Evolutionary conservation across 2,329 filamentous ascomycete species (phyloP), one percentile per base, ranked within the genome.

Genomic region (Colletotrichum endophyticum): DNA sequence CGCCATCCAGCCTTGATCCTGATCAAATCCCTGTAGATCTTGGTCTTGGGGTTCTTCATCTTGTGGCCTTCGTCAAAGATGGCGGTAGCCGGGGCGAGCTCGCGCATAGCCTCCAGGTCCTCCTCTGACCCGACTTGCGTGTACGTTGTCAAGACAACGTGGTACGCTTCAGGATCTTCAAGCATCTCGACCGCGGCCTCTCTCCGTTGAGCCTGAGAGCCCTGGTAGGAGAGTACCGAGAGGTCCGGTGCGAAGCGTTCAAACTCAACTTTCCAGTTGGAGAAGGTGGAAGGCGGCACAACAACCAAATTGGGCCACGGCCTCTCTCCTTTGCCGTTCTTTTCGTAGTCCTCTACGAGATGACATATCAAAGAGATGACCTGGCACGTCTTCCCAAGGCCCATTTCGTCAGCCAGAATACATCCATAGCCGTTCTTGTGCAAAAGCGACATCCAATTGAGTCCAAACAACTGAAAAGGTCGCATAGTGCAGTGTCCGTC

Each of bases 351-450:
- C 81, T 96, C 92, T 19, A 95, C 92, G 30, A 99, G 88, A 80
- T 98, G 94, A 19, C 95, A 94, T 62, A 99, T 89, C 81, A 99
- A 95, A 0, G 95, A 93, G 79, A 99, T 98, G 77, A 99, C 95
- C 82, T 99, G 96, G 80, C 96, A 98, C 1, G 97, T 99, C 88
- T 99, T 99, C 62, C 97, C 97, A 56, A 96, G 88, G 68, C 95
- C 97, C 97, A 99, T 99, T 83, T 99, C 97, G 83, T 99, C 97
- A 3, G 97, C 97, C 22, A 99, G 88, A 73, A 99, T 99, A 78
- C 96, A 96, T 62, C 95, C 96, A 68, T 98, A 91, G 32, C 93
- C 90, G 74, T 95, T 93, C 69, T 93, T 90, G 86, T 95, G 98
- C 16, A 99, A 89, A 62, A 99, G 86, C 72, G 93, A 92, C 81